Base-by-base conservation (phyloP, 352 stramenopile genomes). In the Phytophthora megakarya region DNA sequence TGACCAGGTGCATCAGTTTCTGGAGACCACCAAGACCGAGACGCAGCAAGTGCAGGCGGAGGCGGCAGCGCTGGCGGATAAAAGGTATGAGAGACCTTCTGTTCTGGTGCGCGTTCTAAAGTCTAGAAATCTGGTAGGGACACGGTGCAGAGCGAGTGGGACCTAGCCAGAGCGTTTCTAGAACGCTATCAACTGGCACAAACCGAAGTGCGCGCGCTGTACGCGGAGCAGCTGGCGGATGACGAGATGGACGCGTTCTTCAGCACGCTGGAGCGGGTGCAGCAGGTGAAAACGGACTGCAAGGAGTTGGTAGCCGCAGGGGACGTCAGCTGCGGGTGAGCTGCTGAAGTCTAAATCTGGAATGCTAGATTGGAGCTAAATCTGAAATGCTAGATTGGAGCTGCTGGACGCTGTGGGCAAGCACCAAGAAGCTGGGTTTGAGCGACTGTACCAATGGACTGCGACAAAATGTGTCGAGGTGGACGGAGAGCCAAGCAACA, bases 381-480 rank as follows among this genome's bases (percentile, higher is more conserved):
- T 49, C 10, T 55, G 21, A 28, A 19, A 5, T 49, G 2, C n/a
- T 44, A 90, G 84, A 48, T 67, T 97, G 43, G 92, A 97, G 72
- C 81, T 97, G 26, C 66, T 98, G 26, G 90, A 98, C 32, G 57
- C 77, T 0, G 76, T 97, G 19, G 79, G 80, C 30, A 84, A 84
- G 59, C 84, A 93, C 66, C 86, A 97, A 40, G 89, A 96, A 47
- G 65, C 72, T n/a, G 92, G 88, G 0, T 97, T 95, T 53, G 82
- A 96, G 59, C 59, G 79, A 18, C 61, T 97, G 52, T 97, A 97
- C 69, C 65, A 86, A 23, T 98, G 91, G 91, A 89, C 95, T 5
- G 80, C 89, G 12, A 75, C 66, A 22, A 86, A 95, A 30, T 96
- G 90, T 61, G 72, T 68, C 5, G 70, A 88, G 43, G 74, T 94